Base-by-base conservation (phyloP, 106 monocot genomes). In the Iris macrosiphon region DNA sequence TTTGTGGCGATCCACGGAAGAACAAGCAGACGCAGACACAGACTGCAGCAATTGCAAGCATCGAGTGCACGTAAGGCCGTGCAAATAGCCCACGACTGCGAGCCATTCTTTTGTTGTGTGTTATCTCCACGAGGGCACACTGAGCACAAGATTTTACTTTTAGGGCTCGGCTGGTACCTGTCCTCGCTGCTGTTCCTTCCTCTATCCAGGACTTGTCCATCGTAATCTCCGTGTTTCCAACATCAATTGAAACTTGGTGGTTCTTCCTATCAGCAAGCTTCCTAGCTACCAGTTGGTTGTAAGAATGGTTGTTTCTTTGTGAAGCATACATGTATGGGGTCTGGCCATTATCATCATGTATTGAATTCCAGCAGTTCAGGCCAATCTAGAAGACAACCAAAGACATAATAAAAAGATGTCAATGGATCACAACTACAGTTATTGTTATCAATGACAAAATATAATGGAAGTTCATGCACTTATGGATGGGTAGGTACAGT, bases 21-120 rank as follows among this genome's bases (percentile, higher is more conserved):
- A 87, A 83, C n/a, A 92, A 21, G 21, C 92, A 79, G 22, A 92
- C 87, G 46, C 92, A 92, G 7, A 87, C 92, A 45, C 92, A 92
- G 15, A 92, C 90, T 1, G 87, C 86, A 4, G 92, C 92, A 19
- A 92, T 72, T 7, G 82, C 79, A 12, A 92, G 74, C 60, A 92
- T 63, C 4, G 83, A 71, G 14, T 74, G 64, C 31, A 82, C 61
- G 39, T 79, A 87, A 4, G 87, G 92, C 3, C 76, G 58, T 11
- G 18, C 48, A 6, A 92, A 71, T 29, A 89, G 59, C 21, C 87
- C 92, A 17, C 55, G 50, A 10, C 51, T 25, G 4, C 50, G 72
- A 12, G 41, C 17, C 40, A 73, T 45, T 31, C 38, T 27, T 22
- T 52, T 39, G 7, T 44, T 27, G 6, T 41, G 20, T 12, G 49